Evolutionary conservation across 805 yeast genomes (phyloP), one percentile per base, ranked within the genome.

Genomic region (Yamadazyma sp.): DNA sequence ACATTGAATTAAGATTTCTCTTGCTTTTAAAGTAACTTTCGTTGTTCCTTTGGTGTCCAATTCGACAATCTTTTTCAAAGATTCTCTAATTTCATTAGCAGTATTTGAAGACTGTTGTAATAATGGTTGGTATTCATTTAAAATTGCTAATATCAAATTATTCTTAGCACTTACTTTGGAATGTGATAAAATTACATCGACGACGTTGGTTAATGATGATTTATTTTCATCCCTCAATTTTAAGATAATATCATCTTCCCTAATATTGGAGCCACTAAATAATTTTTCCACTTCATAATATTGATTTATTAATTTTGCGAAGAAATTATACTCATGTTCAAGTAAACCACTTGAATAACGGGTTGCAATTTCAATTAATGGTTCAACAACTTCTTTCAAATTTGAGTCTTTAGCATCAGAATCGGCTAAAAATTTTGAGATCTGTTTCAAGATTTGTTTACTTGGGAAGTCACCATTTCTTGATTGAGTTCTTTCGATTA

Each of bases 1-100:
- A 60, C 97, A 93, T 71, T 89, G 96, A 53, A 93, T 93, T 53
- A 93, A 76, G 41, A 94, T 84, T 66, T 94, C 99, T 58, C 98
- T 80, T 1, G 98, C 97, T 62, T 86, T 88, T 55, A 93, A 71
- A 18, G 96, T 86, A 33, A 91, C 97, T 70, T 89, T 91, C 19
- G 96, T 91, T 23, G 96, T 80, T 7, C 86, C 78, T 57, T 96
- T 82, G 17, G 93, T 76, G 51, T 91, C 98, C 45, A 93, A 74
- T 58, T 86, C 93, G 35, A 89, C 95, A 49, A 94, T 71, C 38
- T 76, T 70, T 62, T 80, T 82, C 68, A 93, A 76, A 2, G 86
- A 75, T 10, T 73, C 77, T 47, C 86, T 79, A 56, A 93, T 74
- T 39, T 76, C 69, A 44, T 73, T 65, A 27, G 88, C 83, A 45